Percentiles rank a stretch among this genome's conserved stretches.
Evolutionary conservation across 495 filamentous ascomycete genomes (phyloP).

Genomic region (Daldinia loculata): DNA sequence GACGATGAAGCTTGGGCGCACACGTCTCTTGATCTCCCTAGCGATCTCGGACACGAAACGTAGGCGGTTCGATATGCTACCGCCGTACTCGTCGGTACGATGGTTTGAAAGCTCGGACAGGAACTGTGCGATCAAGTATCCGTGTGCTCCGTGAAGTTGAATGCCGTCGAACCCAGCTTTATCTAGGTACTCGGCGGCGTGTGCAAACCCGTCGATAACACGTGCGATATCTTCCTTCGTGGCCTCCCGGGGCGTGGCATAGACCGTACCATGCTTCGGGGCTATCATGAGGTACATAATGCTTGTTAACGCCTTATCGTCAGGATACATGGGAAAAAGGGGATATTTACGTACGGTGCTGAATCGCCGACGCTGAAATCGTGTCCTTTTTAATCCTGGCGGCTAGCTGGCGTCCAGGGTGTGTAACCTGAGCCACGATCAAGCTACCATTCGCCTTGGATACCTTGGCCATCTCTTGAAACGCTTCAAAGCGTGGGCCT

Average conservation of each 20-base stretch:
- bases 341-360: conserved; percentile 47
- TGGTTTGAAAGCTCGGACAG: conserved; percentile 64
- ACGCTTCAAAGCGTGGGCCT: conserved; percentile 66
- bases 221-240: conserved; percentile 60
- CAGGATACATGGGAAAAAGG: conserved; percentile 10
- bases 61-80: conserved; percentile 64
- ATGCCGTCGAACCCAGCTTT: conserved; percentile 66
- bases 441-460: conserved; percentile 64
- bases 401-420: conserved; percentile 65
- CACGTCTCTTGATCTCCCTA: conserved; percentile 55
- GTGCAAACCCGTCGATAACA: conserved; percentile 60
- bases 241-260: conserved; percentile 46
- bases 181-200: conserved; percentile 62
- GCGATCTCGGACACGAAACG: conserved; percentile 62
- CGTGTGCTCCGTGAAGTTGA: conserved; percentile 62
- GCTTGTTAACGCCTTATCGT: not conserved
- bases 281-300: conserved; percentile 2
- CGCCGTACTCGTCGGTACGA: conserved; percentile 69
- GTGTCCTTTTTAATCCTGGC: conserved; percentile 61
- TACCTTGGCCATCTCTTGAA: conserved; percentile 59
- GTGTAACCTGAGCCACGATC: conserved; percentile 64
- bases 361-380: conserved; percentile 64
- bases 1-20: conserved; percentile 60
- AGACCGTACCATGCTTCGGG: not conserved
- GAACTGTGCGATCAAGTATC: conserved; percentile 72